A percentile compares a stretch with the other conserved stretches of the same genome.
Conservation (phyloP, 164 flowering plant species). For the Annona cherimola region DNA sequence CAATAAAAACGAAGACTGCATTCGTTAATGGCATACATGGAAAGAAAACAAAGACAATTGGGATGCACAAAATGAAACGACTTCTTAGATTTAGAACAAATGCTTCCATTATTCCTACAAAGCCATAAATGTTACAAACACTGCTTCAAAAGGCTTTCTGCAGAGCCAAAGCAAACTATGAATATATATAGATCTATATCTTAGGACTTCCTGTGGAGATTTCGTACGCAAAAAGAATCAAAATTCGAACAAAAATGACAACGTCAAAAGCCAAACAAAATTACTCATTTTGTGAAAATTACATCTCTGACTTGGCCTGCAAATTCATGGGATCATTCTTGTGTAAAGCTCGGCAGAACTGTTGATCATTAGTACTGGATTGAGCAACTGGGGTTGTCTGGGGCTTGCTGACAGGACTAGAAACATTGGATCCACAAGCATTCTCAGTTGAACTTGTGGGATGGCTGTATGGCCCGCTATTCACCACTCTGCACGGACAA, state of each 20-base stretch:
- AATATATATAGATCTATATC: neutral
- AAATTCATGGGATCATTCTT: neutral
- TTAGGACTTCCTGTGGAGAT: neutral
- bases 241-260: conserved; percentile 3
- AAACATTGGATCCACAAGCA: conserved; percentile 1
- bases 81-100: neutral
- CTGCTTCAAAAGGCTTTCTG: neutral
- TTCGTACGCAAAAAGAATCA: neutral
- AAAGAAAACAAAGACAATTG: neutral
- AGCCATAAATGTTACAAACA: conserved; percentile 3
- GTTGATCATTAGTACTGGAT: neutral
- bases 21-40: neutral
- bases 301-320: conserved; percentile 8
- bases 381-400: neutral
- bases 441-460: conserved; percentile 1
- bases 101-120: conserved; percentile 3
- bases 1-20: too few species aligned
- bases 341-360: neutral
- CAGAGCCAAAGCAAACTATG: neutral
- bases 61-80: too few species aligned
- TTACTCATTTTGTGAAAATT: conserved; percentile 1
- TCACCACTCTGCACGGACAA: conserved; percentile 9
- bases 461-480: conserved; percentile 5
- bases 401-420: neutral
- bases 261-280: neutral